Evolutionary conservation across 306 rosid genomes (phyloP), one percentile per base, ranked within the genome.

Genomic region (Sicyos baderoa): DNA sequence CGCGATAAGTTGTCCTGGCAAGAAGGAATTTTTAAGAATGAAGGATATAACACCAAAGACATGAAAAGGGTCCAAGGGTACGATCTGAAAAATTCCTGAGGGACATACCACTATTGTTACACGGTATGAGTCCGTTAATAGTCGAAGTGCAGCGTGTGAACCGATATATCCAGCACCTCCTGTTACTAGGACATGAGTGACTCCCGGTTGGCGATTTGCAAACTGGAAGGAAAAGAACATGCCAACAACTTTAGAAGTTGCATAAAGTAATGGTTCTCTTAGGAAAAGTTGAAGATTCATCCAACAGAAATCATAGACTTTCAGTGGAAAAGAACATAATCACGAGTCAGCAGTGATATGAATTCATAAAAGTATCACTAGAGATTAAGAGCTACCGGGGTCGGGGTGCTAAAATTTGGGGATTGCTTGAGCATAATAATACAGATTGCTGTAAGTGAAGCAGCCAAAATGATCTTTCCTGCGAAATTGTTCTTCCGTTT

Each of bases 131-230:
- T 94, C 92, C 71, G 72, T 88, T 40, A 94, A 79, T 74, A 90
- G 96, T 52, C 96, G 86, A 48, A 88, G 74, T 67, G 92, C 55
- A 74, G 97, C 96, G 79, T 94, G 97, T 21, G 97, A 94, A 35
- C 99, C 99, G 32, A 90, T 90, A 75, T 68, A 94, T 75, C 99
- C 99, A 7, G 99, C 99, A 71, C 99, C 97, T 75, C 97, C 96
- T 1, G 99, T 94, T 72, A 94, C 95, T 71, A 94, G 84, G 67
- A 90, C 99, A 73, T 94, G 99, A 55, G 82, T 88, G 32, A 88
- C 87, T 68, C 99, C 91, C 48, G 83, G 83, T 71, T 94, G 96
- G 55, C 54, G 83, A 48, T 56, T 40, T 23, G 96, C 72, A 79
- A 94, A 94, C 97, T 94, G 89, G 54, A 82, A 73, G 63, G 73